phyloP scores from a whole-genome alignment of 805 yeast genomes.

The Kodamaea hsintzibuensis region DNA sequence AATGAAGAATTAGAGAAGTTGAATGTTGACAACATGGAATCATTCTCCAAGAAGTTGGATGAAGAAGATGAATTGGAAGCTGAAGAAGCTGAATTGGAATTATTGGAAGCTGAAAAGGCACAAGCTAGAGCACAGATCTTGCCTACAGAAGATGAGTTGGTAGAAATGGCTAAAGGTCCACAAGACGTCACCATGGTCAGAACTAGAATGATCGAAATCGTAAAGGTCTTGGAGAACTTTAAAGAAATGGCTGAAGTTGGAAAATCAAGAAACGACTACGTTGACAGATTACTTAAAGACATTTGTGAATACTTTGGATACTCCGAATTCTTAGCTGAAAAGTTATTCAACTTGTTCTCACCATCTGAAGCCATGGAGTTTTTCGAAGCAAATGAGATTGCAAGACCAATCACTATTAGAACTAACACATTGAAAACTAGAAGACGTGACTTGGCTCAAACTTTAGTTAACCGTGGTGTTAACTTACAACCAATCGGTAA shows the following conservation, averaged over 20 bases:
- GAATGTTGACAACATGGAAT: constrained; percentile 84
- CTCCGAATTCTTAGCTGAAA: constrained; percentile 88
- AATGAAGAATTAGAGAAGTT: constrained; percentile 58
- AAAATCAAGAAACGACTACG: constrained; percentile 79
- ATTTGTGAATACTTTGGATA: constrained; percentile 94
- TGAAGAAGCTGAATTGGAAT: constrained; percentile 51
- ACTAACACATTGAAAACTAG: constrained; percentile 95
- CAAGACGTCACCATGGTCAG: constrained; percentile 80
- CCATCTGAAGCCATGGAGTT: constrained; percentile 98
- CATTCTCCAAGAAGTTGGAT: constrained; percentile 66
- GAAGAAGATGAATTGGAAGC: constrained; percentile 51
- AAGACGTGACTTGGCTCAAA: constrained; percentile 94
- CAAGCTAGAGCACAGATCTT: constrained; percentile 79
- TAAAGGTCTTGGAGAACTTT: constrained; percentile 90
- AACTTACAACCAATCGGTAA: constrained; percentile 95
- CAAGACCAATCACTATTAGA: constrained; percentile 95
- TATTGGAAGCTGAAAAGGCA: constrained; percentile 52
- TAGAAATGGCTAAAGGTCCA: constrained; percentile 50
- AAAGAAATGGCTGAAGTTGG: constrained; percentile 82
- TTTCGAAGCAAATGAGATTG: constrained; percentile 96
- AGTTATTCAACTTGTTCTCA: constrained; percentile 84
- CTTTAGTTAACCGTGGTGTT: constrained; percentile 93
- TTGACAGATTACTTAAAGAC: constrained; percentile 75
- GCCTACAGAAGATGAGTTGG: constrained; percentile 70
- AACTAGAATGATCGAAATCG: constrained; percentile 93